These are phyloP conservation scores for Paragyromitra xinjiangensis DNA, from an alignment of 495 filamentous ascomycete genomes.

Conservation along the genomic window DNA sequence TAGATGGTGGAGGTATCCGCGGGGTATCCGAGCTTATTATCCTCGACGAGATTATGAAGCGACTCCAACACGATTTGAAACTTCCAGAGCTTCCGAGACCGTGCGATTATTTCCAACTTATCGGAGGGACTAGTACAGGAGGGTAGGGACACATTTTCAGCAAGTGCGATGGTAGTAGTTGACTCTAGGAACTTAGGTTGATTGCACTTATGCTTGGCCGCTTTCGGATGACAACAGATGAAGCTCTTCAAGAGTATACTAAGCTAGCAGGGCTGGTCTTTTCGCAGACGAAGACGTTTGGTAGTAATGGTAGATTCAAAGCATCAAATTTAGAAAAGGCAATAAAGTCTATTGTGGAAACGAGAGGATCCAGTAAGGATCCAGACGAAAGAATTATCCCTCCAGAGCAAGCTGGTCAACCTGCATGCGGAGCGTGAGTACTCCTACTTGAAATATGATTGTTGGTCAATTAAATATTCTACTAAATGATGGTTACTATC, in stretches of 20 bases:
- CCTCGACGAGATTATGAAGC: slow-evolving; percentile 58
- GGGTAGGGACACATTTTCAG: slow-evolving; percentile 51
- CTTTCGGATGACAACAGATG: slow-evolving; percentile 55
- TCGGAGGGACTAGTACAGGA: slow-evolving; percentile 60
- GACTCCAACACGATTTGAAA: slow-evolving; percentile 39
- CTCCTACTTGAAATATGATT: slow-evolving; percentile 4
- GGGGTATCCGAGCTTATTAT: slow-evolving; percentile 59
- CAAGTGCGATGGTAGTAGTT: neutral
- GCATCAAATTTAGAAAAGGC: slow-evolving; percentile 50
- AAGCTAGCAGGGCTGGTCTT: slow-evolving; percentile 51
- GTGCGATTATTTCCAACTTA: slow-evolving; percentile 60
- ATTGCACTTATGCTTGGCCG: slow-evolving; percentile 60
- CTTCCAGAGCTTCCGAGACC: slow-evolving; percentile 56
- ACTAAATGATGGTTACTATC: slow-evolving; percentile 36
- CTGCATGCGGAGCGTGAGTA: slow-evolving; percentile 1
- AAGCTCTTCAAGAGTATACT: slow-evolving; percentile 54
- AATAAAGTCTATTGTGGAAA: slow-evolving; percentile 44
- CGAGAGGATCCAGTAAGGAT: neutral
- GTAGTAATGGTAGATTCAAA: slow-evolving; percentile 42
- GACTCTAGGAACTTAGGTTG: slow-evolving; percentile 40
- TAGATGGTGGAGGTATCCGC: slow-evolving; percentile 60
- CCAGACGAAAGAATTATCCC: slow-evolving; percentile 4
- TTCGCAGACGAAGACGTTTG: slow-evolving; percentile 30
- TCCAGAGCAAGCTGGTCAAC: slow-evolving; percentile 8
- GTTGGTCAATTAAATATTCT: neutral